Evolutionary conservation across 2,329 filamentous ascomycete genomes (phyloP).

Genomic region (Helotiales sp.): DNA sequence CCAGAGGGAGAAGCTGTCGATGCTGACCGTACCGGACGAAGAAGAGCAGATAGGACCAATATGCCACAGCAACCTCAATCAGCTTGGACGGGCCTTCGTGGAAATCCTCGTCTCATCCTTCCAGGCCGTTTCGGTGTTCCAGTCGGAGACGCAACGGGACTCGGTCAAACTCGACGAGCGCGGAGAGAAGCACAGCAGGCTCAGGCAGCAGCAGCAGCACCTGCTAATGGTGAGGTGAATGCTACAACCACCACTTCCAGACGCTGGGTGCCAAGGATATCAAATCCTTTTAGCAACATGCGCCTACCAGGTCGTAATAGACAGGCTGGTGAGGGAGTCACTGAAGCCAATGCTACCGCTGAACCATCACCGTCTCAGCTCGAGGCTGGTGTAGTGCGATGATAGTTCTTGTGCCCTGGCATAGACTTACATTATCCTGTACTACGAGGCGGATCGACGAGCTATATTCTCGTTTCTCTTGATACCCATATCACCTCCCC

Average conservation of each 20-base stretch:
- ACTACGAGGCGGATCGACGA: slow-evolving; percentile 9
- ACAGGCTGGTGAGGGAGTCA: slow-evolving; percentile 12
- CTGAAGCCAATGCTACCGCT: slow-evolving; percentile 4
- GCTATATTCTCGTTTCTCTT: slow-evolving; percentile 5
- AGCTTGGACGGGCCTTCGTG: slow-evolving; percentile 31
- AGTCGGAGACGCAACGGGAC: background rate
- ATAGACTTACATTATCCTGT: slow-evolving; percentile 3
- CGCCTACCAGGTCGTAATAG: slow-evolving; percentile 25
- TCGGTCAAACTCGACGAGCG: slow-evolving; percentile 12
- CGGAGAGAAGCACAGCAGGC: slow-evolving; percentile 14
- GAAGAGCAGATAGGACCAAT: slow-evolving; percentile 27
- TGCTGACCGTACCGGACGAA: slow-evolving; percentile 28
- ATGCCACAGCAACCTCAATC: slow-evolving; percentile 29
- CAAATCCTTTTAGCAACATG: slow-evolving; percentile 30
- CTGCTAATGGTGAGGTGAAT: slow-evolving; percentile 9
- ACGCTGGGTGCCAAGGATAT: slow-evolving; percentile 26
- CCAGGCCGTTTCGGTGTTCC: slow-evolving; percentile 25
- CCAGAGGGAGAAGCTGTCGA: slow-evolving; percentile 41
- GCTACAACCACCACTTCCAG: slow-evolving; percentile 13
- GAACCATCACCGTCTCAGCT: slow-evolving; percentile 35
- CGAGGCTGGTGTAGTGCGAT: slow-evolving; percentile 33
- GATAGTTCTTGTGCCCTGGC: slow-evolving; percentile 9
- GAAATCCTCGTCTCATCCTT: slow-evolving; percentile 26
- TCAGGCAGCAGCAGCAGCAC: background rate
- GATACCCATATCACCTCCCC: slow-evolving; percentile 7